These are phyloP conservation scores for Scytalidium lignicola DNA, from an alignment of 2,329 filamentous ascomycete genomes.

Conservation along the genomic window DNA sequence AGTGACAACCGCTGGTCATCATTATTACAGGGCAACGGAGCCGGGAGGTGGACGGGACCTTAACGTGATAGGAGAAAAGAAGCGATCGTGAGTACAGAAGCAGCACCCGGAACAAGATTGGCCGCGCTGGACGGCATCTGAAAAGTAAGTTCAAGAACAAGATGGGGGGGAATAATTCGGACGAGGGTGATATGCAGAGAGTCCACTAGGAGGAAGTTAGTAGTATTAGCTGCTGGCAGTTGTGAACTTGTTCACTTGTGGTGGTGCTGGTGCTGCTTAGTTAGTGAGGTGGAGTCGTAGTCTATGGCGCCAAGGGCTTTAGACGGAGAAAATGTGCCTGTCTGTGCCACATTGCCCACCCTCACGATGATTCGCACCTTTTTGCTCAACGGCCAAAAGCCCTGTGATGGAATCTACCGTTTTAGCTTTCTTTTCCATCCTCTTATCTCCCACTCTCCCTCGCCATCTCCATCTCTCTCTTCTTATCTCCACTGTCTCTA, in stretches of 20 bases:
- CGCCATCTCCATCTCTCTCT: no score
- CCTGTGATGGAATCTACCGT: no score
- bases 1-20: not conserved
- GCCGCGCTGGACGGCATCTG: not conserved
- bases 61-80: conserved; percentile 49
- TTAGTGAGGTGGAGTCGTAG: not conserved
- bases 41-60: not conserved
- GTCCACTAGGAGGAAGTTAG: not conserved
- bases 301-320: not conserved
- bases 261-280: no score
- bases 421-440: no score
- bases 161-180: not conserved
- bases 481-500: no score
- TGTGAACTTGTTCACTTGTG: no score
- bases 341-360: not conserved
- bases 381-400: no score
- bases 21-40: no score
- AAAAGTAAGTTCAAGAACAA: not conserved
- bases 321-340: not conserved
- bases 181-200: not conserved
- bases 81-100: conserved; percentile 52
- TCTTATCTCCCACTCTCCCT: no score
- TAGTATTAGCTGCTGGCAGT: no score
- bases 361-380: not conserved
- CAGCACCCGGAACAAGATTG: conserved; percentile 40